These are phyloP conservation scores for Centrapalus pauciflorus DNA, from an alignment of 129 eudicot species.

Conservation along the genomic window DNA sequence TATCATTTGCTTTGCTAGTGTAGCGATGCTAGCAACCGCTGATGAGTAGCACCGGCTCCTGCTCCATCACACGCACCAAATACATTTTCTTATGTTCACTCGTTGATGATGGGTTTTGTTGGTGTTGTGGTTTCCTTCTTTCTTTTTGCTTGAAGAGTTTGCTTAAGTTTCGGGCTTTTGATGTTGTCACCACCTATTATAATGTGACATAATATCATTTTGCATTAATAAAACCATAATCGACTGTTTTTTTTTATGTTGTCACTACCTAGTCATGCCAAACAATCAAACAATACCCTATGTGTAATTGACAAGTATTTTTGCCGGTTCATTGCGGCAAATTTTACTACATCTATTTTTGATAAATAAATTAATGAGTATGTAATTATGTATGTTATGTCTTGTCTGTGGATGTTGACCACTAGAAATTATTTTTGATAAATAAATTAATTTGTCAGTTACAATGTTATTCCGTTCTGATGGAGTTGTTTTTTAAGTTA, in stretches of 20 bases:
- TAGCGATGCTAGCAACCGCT: slow-evolving; percentile 7
- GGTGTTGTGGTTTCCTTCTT: slow-evolving; percentile 6
- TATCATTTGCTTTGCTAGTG: slow-evolving; percentile 6
- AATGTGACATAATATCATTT: background rate
- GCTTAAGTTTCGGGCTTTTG: background rate
- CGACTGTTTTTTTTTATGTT: background rate
- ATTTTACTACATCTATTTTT: too few species aligned
- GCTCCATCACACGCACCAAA: background rate
- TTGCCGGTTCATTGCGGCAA: too few species aligned
- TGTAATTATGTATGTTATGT: too few species aligned
- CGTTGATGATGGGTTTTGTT: background rate
- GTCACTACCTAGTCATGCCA: too few species aligned
- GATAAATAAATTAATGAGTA: too few species aligned
- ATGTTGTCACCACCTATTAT: background rate
- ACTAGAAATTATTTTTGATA: too few species aligned
- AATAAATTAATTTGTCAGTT: too few species aligned
- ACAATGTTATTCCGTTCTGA: too few species aligned
- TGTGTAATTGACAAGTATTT: too few species aligned
- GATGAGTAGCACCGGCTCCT: slow-evolving; percentile 12
- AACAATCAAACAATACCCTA: too few species aligned
- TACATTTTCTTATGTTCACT: background rate
- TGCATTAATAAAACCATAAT: background rate
- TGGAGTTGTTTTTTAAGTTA: too few species aligned
- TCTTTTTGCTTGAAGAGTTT: background rate
- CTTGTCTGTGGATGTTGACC: too few species aligned